Conservation (phyloP, 2,329 filamentous ascomycete species). For the Venturia carpophila region DNA sequence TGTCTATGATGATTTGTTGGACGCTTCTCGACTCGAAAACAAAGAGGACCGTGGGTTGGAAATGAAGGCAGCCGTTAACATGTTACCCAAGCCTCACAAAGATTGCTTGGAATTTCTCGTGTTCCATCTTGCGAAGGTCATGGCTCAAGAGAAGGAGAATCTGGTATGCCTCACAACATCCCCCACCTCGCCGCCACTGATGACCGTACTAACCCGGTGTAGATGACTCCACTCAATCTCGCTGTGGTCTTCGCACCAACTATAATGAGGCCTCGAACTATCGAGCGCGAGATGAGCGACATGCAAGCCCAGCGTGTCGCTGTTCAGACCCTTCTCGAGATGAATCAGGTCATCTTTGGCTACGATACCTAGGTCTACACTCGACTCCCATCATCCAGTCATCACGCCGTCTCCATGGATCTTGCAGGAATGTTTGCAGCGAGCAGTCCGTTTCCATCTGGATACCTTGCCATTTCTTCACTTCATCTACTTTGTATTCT, state of each 20-base stretch:
- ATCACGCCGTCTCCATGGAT: not conserved
- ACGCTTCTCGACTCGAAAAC: constrained; percentile 62
- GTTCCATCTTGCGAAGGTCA: constrained; percentile 84
- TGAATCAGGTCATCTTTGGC: constrained; percentile 19
- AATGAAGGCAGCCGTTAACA: constrained; percentile 64
- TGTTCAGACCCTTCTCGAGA: constrained; percentile 18
- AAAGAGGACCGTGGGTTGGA: constrained; percentile 58
- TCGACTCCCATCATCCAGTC: not conserved
- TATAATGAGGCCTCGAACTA: constrained; percentile 83
- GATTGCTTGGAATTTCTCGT: constrained; percentile 90
- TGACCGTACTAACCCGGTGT: constrained; percentile 8
- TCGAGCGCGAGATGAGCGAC: constrained; percentile 92
- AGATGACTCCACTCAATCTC: constrained; percentile 95
- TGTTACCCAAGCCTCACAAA: constrained; percentile 73
- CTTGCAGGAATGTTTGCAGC: not conserved
- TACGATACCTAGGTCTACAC: constrained; percentile 9
- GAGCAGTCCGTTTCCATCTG: not conserved
- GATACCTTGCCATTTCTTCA: not conserved
- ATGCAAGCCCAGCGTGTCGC: constrained; percentile 85
- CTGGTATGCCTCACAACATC: constrained; percentile 50
- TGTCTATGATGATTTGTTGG: constrained; percentile 81
- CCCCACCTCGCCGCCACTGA: not conserved
- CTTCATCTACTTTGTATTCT: not conserved
- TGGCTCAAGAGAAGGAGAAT: constrained; percentile 74
- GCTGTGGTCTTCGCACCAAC: constrained; percentile 97